phyloP scores from a whole-genome alignment of 495 filamentous ascomycete species.

The Polyplosphaeria fusca region DNA sequence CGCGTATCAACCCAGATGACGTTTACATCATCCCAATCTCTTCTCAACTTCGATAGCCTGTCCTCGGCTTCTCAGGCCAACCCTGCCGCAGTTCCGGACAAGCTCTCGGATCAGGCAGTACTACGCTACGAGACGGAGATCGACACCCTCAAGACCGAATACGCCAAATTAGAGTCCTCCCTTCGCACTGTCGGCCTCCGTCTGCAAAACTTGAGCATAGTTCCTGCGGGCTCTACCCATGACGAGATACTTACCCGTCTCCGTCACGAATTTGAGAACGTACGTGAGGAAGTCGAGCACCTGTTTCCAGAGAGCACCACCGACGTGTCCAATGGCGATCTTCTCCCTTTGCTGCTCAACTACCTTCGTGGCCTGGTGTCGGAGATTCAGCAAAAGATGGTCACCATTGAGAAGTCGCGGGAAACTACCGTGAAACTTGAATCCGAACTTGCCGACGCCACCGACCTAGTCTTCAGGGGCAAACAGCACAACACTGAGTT shows the following conservation, averaged over 20 bases:
- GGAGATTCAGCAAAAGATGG: slow-evolving; percentile 22
- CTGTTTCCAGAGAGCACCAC: slow-evolving; percentile 29
- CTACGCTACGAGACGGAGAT: slow-evolving; percentile 36
- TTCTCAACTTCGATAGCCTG: slow-evolving; percentile 2
- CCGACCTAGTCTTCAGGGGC: background rate
- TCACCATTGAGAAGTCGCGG: slow-evolving; percentile 23
- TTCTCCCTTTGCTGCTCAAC: slow-evolving; percentile 33
- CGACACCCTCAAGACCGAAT: slow-evolving; percentile 17
- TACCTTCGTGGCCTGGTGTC: slow-evolving; percentile 31
- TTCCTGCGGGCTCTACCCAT: slow-evolving; percentile 7
- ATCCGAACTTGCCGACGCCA: slow-evolving; percentile 13
- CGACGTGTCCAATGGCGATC: slow-evolving; percentile 30
- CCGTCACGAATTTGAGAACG: slow-evolving; percentile 34
- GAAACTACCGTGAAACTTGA: slow-evolving; percentile 14
- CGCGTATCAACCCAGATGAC: slow-evolving; percentile 26
- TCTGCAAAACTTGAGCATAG: slow-evolving; percentile 38
- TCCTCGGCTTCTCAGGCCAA: slow-evolving; percentile 13
- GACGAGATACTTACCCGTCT: slow-evolving; percentile 33
- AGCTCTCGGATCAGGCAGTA: slow-evolving; percentile 33
- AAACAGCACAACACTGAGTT: slow-evolving; percentile 38
- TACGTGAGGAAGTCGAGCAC: slow-evolving; percentile 35
- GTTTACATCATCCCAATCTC: background rate
- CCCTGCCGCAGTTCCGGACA: slow-evolving; percentile 22
- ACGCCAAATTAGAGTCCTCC: slow-evolving; percentile 21
- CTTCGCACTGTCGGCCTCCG: slow-evolving; percentile 37